A percentile compares a stretch with the other conserved stretches of the same genome.
These are phyloP conservation scores for Mycena alexandri DNA, from an alignment of 768 basidiomycete genomes.

Conservation along the genomic window DNA sequence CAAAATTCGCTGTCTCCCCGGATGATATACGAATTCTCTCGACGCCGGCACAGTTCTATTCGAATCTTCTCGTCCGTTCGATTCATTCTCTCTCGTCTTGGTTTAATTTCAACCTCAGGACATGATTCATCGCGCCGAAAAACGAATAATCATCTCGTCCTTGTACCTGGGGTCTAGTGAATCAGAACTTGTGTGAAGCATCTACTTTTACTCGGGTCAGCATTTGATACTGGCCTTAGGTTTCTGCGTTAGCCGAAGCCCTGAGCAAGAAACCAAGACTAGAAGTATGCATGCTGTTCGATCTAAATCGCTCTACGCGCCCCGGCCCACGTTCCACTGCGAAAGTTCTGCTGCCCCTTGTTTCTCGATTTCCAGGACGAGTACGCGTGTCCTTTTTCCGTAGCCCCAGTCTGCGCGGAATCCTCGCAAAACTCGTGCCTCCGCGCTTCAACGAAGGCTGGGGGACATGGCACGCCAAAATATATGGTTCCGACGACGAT, in stretches of 20 bases:
- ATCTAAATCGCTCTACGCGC: conserved; percentile 84
- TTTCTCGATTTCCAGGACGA: conserved; percentile 77
- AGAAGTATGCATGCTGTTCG: conserved; percentile 79
- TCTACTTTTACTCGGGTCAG: not conserved
- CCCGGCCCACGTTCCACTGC: conserved; percentile 78
- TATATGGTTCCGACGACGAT: conserved; percentile 94
- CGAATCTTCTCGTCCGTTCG: conserved; percentile 62
- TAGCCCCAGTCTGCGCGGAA: conserved; percentile 84
- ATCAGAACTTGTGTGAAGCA: conserved; percentile 74
- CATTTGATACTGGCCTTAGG: conserved; percentile 56
- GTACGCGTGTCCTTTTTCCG: conserved; percentile 87
- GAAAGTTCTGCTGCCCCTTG: conserved; percentile 77
- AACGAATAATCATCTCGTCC: conserved; percentile 90
- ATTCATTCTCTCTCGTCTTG: not conserved
- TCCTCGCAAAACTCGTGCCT: conserved; percentile 84
- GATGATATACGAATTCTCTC: conserved; percentile 66
- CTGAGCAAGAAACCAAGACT: conserved; percentile 72
- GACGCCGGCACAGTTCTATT: conserved; percentile 72
- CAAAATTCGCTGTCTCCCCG: conserved; percentile 60
- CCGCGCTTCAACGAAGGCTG: conserved; percentile 97
- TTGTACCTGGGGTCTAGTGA: conserved; percentile 90
- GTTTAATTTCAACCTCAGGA: conserved; percentile 57
- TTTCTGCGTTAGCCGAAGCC: conserved; percentile 73
- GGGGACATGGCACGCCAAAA: conserved; percentile 98
- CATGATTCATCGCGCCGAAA: conserved; percentile 82